Evolutionary conservation across 179 eudicot species (phyloP), one percentile per base, ranked within the genome.

Genomic region (Camellia oleifera): DNA sequence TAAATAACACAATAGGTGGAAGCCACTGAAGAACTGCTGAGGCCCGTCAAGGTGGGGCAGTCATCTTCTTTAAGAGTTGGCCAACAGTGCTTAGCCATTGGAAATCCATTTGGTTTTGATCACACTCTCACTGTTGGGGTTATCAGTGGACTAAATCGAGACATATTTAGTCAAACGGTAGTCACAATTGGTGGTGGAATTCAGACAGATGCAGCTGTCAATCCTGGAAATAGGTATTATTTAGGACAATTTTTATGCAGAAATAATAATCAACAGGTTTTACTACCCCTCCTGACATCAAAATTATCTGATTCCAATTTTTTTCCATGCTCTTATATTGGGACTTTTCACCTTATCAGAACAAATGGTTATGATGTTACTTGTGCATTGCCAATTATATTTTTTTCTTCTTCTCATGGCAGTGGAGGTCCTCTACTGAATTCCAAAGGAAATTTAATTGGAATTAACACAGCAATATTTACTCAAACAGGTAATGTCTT

Each of bases 131-230:
- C 98, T 4, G 98, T 90, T 72, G 98, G 99, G 62, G 97, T 96
- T 56, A 87, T 96, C 61, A 96, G 99, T 85, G 99, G 99, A 62
- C 81, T 96, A 40, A 91, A 96, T 79, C 91, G 99, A 60, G 98
- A 96, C 83, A 96, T 96, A 78, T 89, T 90, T 85, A 96, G 98
- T 87, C 95, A 94, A 89, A 88, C 93, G 58, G 99, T 97, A 77
- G 94, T 94, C 77, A 96, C 98, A 2, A 90, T 96, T 83, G 96
- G 98, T 72, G 99, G 98, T 2, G 99, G 98, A 54, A 91, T 96
- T 83, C 99, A 96, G 88, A 96, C 99, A 80, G 99, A 96, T 86
- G 99, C 99, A 78, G 98, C 99, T 60, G 92, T 96, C 72, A 96
- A 96, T 82, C 99, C 99, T 67, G 99, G 99, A 77, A 96, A 96